Percentiles rank a stretch among this genome's conserved stretches.
Evolutionary conservation across 129 eudicot species (phyloP).

Genomic region (Oenanthe sinensis): DNA sequence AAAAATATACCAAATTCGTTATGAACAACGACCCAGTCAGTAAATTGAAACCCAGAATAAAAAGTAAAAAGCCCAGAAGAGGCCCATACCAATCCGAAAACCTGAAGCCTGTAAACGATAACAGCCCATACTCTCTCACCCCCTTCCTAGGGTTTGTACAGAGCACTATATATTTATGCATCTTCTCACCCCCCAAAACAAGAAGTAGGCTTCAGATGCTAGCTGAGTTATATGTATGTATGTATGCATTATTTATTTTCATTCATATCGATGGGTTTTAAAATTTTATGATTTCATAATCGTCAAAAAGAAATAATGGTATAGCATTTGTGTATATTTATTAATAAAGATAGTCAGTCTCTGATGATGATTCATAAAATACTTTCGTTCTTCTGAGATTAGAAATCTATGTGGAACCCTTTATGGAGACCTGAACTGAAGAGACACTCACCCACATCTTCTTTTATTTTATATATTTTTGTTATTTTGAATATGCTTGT

Average conservation of each 20-base stretch:
- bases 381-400: slow-evolving; percentile 5
- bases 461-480: not conserved
- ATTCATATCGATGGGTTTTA: not conserved
- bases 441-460: not conserved
- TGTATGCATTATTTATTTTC: no score
- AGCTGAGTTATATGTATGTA: no score
- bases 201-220: not conserved
- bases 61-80: not conserved
- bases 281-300: no score
- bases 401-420: not conserved
- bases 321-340: no score
- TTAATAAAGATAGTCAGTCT: not conserved
- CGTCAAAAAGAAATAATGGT: no score
- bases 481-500: not conserved
- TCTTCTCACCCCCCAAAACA: not conserved
- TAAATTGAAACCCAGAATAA: no score
- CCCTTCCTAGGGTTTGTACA: not conserved
- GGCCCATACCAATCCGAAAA: not conserved
- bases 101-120: not conserved
- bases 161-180: not conserved
- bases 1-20: no score
- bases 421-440: slow-evolving; percentile 5
- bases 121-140: not conserved
- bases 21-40: no score
- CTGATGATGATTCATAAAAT: not conserved